These are phyloP conservation scores for Lecanicillium sp. DNA, from an alignment of 2,329 filamentous ascomycete species.

Conservation along the genomic window DNA sequence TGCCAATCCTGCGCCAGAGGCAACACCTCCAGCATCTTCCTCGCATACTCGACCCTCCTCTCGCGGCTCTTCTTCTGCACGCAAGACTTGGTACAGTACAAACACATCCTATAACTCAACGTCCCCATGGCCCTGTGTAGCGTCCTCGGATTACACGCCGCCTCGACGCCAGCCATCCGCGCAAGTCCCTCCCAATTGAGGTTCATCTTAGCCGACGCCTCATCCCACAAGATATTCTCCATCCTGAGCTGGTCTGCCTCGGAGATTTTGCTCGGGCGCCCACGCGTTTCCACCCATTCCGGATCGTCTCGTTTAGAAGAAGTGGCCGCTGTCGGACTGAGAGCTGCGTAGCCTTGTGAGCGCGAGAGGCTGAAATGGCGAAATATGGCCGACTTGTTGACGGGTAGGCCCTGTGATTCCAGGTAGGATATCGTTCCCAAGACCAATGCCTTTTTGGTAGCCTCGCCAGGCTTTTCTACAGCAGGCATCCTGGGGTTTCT, in stretches of 20 bases:
- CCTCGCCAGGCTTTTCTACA: conserved; percentile 16
- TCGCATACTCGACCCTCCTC: conserved; percentile 24
- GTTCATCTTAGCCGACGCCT: conserved; percentile 19
- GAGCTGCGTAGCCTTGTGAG: conserved; percentile 27
- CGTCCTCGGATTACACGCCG: conserved; percentile 24
- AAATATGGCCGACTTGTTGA: conserved; percentile 32
- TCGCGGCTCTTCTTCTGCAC: conserved; percentile 23
- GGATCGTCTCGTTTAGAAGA: conserved; percentile 26
- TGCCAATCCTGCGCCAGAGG: conserved; percentile 24
- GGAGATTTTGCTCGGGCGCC: conserved; percentile 24
- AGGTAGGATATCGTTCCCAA: conserved; percentile 31
- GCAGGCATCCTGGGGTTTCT: too few species aligned
- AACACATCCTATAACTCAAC: conserved; percentile 24
- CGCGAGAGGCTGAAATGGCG: conserved; percentile 29
- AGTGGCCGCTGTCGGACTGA: conserved; percentile 17
- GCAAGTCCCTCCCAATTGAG: conserved; percentile 26
- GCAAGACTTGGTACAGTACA: conserved; percentile 20
- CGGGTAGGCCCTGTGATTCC: conserved; percentile 26
- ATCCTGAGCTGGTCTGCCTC: conserved; percentile 26
- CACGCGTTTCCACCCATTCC: conserved; percentile 29
- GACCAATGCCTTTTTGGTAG: conserved; percentile 29
- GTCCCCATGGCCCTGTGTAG: conserved; percentile 30
- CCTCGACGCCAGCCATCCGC: conserved; percentile 23
- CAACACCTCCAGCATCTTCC: conserved; percentile 23
- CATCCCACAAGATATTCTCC: conserved; percentile 29